phyloP scores from a whole-genome alignment of 1,284 basidiomycete species.

The Agroathelia rolfsii region DNA sequence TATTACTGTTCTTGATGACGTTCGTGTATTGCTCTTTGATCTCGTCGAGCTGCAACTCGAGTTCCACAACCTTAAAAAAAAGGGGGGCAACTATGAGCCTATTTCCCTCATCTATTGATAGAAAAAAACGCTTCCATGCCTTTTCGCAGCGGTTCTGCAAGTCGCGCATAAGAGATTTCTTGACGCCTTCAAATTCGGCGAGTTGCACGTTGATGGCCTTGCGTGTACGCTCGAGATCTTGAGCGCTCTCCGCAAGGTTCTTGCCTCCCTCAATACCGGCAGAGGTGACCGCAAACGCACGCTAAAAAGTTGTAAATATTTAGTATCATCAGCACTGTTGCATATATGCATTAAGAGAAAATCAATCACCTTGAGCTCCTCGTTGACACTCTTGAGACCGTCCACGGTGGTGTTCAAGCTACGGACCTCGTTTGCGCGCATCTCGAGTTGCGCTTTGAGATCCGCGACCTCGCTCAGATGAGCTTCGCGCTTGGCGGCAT shows the following conservation, averaged over 20 bases:
- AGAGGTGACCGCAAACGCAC: conserved; percentile 92
- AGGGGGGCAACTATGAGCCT: conserved; percentile 7
- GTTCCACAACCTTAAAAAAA: conserved; percentile 79
- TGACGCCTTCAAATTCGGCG: conserved; percentile 96
- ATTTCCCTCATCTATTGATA: conserved; percentile 6
- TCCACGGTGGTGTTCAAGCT: conserved; percentile 83
- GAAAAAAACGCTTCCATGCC: conserved; percentile 42
- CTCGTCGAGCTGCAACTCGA: conserved; percentile 98
- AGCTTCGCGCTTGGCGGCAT: conserved; percentile 85
- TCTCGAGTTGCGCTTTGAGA: conserved; percentile 86
- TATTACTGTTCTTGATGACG: conserved; percentile 95
- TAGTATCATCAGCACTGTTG: conserved; percentile 6
- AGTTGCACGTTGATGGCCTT: conserved; percentile 96
- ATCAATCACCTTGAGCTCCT: conserved; percentile 83
- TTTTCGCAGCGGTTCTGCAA: conserved; percentile 99
- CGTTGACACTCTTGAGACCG: conserved; percentile 91
- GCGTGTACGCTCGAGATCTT: conserved; percentile 93
- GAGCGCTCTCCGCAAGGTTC: conserved; percentile 91
- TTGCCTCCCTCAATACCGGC: conserved; percentile 95
- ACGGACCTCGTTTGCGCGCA: conserved; percentile 79
- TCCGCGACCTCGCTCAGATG: conserved; percentile 82
- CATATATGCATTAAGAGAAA: conserved; percentile 2
- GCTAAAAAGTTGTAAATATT: conserved; percentile 36
- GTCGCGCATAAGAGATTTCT: conserved; percentile 98
- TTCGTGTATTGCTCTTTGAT: conserved; percentile 99